These are phyloP conservation scores for Ceratobasidium theobromae DNA, from an alignment of 1,284 basidiomycete species.

Conservation along the genomic window DNA sequence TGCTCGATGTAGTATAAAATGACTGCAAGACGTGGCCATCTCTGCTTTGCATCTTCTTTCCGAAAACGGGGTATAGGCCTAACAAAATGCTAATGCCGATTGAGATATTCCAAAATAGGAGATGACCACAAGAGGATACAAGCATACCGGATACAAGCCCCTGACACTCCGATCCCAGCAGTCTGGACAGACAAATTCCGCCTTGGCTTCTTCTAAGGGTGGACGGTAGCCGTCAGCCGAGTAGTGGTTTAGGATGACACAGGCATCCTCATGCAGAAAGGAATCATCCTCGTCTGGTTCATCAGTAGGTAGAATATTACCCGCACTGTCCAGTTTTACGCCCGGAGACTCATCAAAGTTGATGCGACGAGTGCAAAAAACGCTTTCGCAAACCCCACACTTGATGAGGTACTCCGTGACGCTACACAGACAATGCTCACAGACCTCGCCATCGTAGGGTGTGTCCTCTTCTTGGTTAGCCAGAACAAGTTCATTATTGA, in stretches of 20 bases:
- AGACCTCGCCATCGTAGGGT: neutral
- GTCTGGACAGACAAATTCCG: neutral
- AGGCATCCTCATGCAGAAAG: neutral
- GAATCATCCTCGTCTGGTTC: neutral
- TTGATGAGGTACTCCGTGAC: slow-evolving; percentile 2
- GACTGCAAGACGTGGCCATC: neutral
- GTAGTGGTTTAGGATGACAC: neutral
- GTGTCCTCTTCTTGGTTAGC: neutral
- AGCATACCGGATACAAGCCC: slow-evolving; percentile 7
- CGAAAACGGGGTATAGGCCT: neutral
- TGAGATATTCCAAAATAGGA: neutral
- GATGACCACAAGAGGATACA: neutral
- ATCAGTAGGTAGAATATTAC: neutral
- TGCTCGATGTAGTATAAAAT: slow-evolving; percentile 13
- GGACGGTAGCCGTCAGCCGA: neutral
- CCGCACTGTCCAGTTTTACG: neutral
- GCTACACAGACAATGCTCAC: neutral
- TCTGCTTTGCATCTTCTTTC: neutral
- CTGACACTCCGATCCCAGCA: neutral
- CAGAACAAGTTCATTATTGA: neutral
- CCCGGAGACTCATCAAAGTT: neutral
- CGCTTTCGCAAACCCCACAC: neutral
- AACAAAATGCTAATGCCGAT: neutral
- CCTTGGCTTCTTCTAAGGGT: neutral
- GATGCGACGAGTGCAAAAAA: neutral